These are phyloP conservation scores for Quaeritorhiza haematococci DNA, from an alignment of 371 early-diverging fungal species.

Conservation along the genomic window DNA sequence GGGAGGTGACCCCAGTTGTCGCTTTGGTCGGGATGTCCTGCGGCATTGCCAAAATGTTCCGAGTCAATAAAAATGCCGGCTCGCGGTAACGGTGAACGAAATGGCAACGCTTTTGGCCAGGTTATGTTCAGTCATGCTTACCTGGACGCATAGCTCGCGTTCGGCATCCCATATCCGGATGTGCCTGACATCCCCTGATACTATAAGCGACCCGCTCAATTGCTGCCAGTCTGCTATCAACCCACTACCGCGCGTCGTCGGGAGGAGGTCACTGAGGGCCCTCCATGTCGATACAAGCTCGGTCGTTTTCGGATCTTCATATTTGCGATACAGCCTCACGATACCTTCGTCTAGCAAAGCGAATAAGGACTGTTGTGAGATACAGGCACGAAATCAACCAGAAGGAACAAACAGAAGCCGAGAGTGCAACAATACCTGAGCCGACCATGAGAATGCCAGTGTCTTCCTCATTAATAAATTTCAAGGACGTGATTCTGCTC, in stretches of 20 bases:
- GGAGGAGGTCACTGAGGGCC: slow-evolving; percentile 64
- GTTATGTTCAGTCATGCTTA: slow-evolving; percentile 23
- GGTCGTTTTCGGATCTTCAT: slow-evolving; percentile 56
- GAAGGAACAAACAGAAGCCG: neutral
- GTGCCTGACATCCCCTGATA: slow-evolving; percentile 66
- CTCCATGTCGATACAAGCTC: slow-evolving; percentile 72
- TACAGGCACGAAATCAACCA: neutral
- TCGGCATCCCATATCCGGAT: slow-evolving; percentile 84
- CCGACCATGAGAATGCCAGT: slow-evolving; percentile 74
- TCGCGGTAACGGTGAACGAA: slow-evolving; percentile 1
- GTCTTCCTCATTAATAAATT: slow-evolving; percentile 88
- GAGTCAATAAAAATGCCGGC: neutral
- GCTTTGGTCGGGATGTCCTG: slow-evolving; percentile 71
- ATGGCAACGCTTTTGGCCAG: neutral
- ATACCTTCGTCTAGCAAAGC: slow-evolving; percentile 63
- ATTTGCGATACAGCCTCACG: slow-evolving; percentile 69
- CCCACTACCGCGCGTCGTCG: slow-evolving; percentile 50
- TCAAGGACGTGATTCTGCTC: slow-evolving; percentile 68
- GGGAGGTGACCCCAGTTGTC: slow-evolving; percentile 55
- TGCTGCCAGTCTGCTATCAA: slow-evolving; percentile 80
- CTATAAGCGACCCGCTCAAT: slow-evolving; percentile 58
- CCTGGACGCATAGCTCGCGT: slow-evolving; percentile 65
- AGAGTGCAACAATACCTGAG: slow-evolving; percentile 46
- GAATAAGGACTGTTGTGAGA: neutral
- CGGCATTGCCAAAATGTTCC: too few relatives aligned